Evolutionary conservation across 1,284 basidiomycete species (phyloP).

Genomic region (Chalciporus sp.): DNA sequence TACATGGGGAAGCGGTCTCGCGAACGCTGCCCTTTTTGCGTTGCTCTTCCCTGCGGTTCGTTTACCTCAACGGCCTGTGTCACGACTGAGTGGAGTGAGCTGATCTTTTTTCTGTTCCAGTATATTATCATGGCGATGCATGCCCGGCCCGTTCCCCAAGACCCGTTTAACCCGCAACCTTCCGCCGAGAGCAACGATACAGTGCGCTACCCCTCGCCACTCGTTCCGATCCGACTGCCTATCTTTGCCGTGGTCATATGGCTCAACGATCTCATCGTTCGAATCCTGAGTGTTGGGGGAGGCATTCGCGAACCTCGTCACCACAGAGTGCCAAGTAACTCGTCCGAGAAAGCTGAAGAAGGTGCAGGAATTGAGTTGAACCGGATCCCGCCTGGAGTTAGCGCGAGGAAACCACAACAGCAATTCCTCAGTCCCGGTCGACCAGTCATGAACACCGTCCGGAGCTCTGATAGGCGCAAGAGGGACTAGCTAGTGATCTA

Average conservation of each 20-base stretch:
- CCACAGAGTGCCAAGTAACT: conserved; percentile 42
- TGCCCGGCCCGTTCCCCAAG: conserved; percentile 62
- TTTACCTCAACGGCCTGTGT: conserved; percentile 15
- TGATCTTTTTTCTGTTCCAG: conserved; percentile 39
- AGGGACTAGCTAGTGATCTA: conserved; percentile 34
- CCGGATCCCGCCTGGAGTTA: conserved; percentile 8
- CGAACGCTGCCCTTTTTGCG: conserved; percentile 78
- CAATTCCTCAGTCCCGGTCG: conserved; percentile 5
- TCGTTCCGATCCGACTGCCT: conserved; percentile 75
- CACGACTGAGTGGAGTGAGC: conserved; percentile 13
- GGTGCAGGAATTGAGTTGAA: conserved; percentile 40
- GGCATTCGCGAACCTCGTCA: conserved; percentile 27
- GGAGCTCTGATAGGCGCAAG: conserved; percentile 41
- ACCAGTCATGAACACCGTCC: conserved; percentile 23
- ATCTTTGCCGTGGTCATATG: conserved; percentile 72
- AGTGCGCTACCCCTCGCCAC: conserved; percentile 67
- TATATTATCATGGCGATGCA: conserved; percentile 81
- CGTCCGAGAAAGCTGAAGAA: conserved; percentile 55
- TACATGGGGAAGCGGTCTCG: conserved; percentile 69
- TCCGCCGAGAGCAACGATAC: conserved; percentile 39
- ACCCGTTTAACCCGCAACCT: conserved; percentile 67
- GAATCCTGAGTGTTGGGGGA: conserved; percentile 60
- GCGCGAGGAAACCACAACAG: conserved; percentile 11
- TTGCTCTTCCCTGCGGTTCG: conserved; percentile 74
- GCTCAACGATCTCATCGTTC: conserved; percentile 72